A percentile compares a stretch with the other conserved stretches of the same genome.
Evolutionary conservation across 2,329 filamentous ascomycete species (phyloP).

Genomic region (Beauveria varroae): DNA sequence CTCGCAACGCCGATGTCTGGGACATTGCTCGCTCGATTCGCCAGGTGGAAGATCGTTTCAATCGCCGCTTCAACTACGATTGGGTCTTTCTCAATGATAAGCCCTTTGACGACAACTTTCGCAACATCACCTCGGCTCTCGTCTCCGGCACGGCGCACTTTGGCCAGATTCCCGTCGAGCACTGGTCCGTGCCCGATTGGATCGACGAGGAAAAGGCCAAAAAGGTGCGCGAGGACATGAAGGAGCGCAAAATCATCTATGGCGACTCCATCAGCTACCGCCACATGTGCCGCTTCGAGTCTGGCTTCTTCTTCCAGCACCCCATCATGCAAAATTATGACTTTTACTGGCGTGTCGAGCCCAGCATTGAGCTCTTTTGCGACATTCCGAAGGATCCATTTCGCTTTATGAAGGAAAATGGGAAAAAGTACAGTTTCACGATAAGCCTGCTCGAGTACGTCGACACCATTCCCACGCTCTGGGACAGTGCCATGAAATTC

Average conservation of each 20-base stretch:
- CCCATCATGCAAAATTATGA: conserved; percentile 91
- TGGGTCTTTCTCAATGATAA: conserved; percentile 99
- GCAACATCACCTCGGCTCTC: conserved; percentile 78
- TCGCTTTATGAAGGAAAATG: conserved; percentile 90
- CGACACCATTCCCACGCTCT: conserved; percentile 92
- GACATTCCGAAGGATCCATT: conserved; percentile 95
- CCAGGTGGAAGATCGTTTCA: conserved; percentile 96
- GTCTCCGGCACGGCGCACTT: conserved; percentile 93
- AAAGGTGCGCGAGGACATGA: conserved; percentile 91
- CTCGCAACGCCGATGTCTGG: conserved; percentile 90
- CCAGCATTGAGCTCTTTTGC: conserved; percentile 92
- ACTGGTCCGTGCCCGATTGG: conserved; percentile 95
- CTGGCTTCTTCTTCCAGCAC: conserved; percentile 98
- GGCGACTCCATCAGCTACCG: conserved; percentile 95
- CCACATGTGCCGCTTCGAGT: conserved; percentile 99
- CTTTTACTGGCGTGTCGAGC: conserved; percentile 99
- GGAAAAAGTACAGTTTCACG: conserved; percentile 98
- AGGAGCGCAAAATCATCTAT: conserved; percentile 91
- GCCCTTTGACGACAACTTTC: conserved; percentile 89
- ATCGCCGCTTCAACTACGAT: conserved; percentile 92
- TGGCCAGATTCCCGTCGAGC: conserved; percentile 79
- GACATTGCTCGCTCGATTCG: conserved; percentile 94
- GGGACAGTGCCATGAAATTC: conserved; percentile 93
- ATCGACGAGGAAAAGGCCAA: conserved; percentile 93
- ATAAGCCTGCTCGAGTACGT: conserved; percentile 93